phyloP scores from a whole-genome alignment of 1,139 yeast genomes.

The Blastobotrys arbuscula region DNA sequence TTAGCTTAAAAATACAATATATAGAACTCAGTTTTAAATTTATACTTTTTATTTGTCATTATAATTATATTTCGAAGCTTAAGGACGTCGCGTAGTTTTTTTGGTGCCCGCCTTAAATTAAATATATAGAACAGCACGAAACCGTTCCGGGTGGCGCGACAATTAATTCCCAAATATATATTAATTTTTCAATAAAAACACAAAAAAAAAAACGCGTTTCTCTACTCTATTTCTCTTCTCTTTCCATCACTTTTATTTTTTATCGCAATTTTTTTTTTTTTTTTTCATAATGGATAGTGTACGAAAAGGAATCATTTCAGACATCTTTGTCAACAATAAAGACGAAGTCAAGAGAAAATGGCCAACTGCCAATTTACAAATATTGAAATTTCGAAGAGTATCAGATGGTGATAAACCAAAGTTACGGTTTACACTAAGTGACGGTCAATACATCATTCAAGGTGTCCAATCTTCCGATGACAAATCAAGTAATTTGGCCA shows the following conservation, averaged over 20 bases:
- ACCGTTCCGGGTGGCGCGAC: no score
- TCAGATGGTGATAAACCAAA: slow-evolving; percentile 16
- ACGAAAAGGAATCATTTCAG: background rate
- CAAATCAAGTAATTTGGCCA: background rate
- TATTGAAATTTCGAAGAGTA: slow-evolving; percentile 14
- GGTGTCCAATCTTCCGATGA: slow-evolving; percentile 15
- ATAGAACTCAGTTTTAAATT: slow-evolving; percentile 3
- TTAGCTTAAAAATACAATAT: background rate
- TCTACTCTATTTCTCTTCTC: no score
- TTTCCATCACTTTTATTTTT: background rate
- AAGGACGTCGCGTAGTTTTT: no score
- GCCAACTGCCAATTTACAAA: slow-evolving; percentile 13
- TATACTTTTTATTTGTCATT: no score
- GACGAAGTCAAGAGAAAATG: slow-evolving; percentile 9
- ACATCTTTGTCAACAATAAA: background rate
- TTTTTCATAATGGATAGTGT: background rate
- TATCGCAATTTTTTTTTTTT: background rate
- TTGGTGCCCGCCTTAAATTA: no score
- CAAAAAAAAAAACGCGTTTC: slow-evolving; percentile 5
- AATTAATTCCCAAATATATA: no score
- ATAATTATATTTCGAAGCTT: no score
- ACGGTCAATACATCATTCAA: slow-evolving; percentile 18
- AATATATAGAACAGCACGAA: no score
- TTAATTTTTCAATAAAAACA: no score
- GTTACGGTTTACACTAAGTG: slow-evolving; percentile 19